Evolutionary conservation across 2,329 filamentous ascomycete genomes (phyloP).

Genomic region (Trichophyton simii): DNA sequence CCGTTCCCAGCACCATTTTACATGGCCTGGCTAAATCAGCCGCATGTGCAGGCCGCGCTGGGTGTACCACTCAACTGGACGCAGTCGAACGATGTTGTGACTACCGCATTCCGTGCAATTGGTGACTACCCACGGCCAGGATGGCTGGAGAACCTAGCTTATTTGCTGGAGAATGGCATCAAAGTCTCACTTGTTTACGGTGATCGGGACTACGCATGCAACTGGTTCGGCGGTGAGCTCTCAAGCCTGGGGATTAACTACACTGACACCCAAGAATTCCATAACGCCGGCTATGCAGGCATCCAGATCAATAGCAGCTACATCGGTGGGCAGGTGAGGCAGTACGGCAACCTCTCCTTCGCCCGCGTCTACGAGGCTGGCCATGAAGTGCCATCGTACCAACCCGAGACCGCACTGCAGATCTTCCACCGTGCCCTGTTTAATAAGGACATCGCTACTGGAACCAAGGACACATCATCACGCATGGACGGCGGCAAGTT

Average conservation of each 20-base stretch:
- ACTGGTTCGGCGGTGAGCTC: conserved; percentile 46
- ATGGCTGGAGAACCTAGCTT: conserved; percentile 24
- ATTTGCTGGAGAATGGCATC: conserved; percentile 39
- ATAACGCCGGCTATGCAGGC: conserved; percentile 38
- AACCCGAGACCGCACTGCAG: conserved; percentile 27
- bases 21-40: conserved; percentile 19
- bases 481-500: not conserved
- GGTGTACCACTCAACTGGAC: conserved; percentile 45
- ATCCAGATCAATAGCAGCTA: conserved; percentile 30
- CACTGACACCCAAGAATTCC: conserved; percentile 34
- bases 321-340: conserved; percentile 36
- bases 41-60: conserved; percentile 39
- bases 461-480: conserved; percentile 7
- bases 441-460: conserved; percentile 25
- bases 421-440: conserved; percentile 27
- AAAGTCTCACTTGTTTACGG: conserved; percentile 42
- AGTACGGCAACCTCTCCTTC: conserved; percentile 40
- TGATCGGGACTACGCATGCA: conserved; percentile 43
- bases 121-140: not conserved
- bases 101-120: not conserved
- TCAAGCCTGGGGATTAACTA: conserved; percentile 40
- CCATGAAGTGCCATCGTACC: conserved; percentile 27
- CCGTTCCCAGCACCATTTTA: not conserved
- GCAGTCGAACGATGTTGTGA: conserved; percentile 41
- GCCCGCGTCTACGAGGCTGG: conserved; percentile 37